Evolutionary conservation across 176 grass and related monocot genomes (phyloP).

Genomic region (Thinopyrum elongatum): DNA sequence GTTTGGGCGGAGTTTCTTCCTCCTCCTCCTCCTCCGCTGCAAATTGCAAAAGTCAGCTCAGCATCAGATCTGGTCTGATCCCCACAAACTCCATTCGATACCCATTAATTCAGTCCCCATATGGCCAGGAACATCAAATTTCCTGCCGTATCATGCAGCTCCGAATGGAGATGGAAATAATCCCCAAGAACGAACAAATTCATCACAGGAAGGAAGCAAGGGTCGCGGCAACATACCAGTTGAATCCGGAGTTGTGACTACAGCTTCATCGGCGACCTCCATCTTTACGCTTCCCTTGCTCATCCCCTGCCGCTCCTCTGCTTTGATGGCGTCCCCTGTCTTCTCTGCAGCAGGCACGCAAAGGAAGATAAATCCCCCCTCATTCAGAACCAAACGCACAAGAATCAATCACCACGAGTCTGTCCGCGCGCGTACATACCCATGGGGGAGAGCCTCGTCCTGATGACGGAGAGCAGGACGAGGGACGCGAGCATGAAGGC

Average conservation of each 20-base stretch:
- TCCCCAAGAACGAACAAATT: background rate
- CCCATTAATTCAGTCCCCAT: background rate
- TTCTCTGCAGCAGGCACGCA: conserved; percentile 28
- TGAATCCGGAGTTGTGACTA: background rate
- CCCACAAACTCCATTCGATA: background rate
- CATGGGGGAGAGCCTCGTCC: conserved; percentile 54
- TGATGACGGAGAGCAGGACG: conserved; percentile 54
- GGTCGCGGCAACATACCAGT: background rate
- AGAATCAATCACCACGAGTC: background rate
- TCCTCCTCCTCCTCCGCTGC: conserved; percentile 26
- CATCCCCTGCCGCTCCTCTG: conserved; percentile 39
- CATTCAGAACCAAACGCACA: background rate
- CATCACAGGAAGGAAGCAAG: background rate
- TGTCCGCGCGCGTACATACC: background rate
- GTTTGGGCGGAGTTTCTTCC: background rate
- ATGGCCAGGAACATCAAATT: background rate
- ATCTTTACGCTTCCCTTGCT: background rate
- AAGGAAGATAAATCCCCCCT: background rate
- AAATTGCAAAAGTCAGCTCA: conserved; percentile 9
- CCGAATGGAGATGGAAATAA: background rate
- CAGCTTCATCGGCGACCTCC: background rate
- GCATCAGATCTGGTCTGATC: conserved; percentile 20
- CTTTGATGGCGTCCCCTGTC: conserved; percentile 43
- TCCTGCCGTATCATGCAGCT: background rate
- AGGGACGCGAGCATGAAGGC: conserved; percentile 67